Evolutionary conservation across 345 rosid genomes (phyloP), one percentile per base, ranked within the genome.

Genomic region (Eucalyptus tenuipes): DNA sequence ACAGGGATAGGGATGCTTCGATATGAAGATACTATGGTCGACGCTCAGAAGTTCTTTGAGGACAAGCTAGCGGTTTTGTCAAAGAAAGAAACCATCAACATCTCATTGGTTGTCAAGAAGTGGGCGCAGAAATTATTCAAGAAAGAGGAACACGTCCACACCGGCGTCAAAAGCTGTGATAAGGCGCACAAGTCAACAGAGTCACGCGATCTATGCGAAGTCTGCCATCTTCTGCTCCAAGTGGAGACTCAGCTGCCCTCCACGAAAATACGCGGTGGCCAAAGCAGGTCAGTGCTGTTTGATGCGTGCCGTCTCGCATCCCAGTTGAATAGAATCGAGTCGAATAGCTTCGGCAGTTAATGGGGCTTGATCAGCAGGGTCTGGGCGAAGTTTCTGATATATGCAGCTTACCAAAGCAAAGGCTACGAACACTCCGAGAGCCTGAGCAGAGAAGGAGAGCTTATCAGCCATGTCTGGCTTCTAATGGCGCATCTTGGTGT

Each of bases 401-500:
- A 64, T 84, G 89, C 90, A 4, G 91, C 90, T 31, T 29, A 82
- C 71, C 90, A 89, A 13, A 68, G 93, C 29, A 88, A 86, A 87
- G 93, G 91, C 4, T 31, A 85, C 53, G 71, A 89, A 11, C 97
- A 94, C 57, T 93, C 94, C 3, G 88, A 92, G 86, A 93, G 93
- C 40, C 89, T 94, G 48, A 91, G 95, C 68, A 88, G 90, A 86
- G 97, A 96, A 1, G 94, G 96, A 37, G 95, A 95, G 86, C 92
- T 95, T 10, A 88, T 93, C 44, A 92, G 90, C 86, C 94, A 93
- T 50, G 94, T 93, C 0, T 94, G 97, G 94, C 91, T 94, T 37
- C 88, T 93, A 61, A 89, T 92, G 94, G 93, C 94, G 44, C 96
- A 95, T 91, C 90, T 93, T n/a, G 95, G 96, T 47, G 79, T 95